phyloP scores from a whole-genome alignment of 257 asterid species.

The Catharanthus roseus region DNA sequence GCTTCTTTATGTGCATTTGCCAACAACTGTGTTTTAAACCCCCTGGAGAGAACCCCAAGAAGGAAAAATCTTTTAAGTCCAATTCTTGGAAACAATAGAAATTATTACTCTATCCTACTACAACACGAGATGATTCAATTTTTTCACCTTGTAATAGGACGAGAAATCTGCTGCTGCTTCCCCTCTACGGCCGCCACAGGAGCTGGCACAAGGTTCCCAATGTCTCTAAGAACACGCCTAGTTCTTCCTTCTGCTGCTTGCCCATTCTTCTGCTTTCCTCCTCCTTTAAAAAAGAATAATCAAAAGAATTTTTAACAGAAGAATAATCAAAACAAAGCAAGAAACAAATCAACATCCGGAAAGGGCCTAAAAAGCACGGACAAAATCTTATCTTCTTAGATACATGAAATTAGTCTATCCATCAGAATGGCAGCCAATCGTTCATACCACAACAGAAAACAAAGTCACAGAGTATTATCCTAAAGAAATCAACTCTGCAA shows the following conservation, averaged over 20 bases:
- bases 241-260: conserved; percentile 42
- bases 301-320: neutral
- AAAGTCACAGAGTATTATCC: neutral
- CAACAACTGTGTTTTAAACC: conserved; percentile 23
- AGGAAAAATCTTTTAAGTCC: neutral
- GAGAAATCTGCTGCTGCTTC: conserved; percentile 33
- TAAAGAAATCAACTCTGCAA: neutral
- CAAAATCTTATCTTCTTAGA: neutral
- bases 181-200: conserved; percentile 29
- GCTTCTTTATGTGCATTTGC: conserved; percentile 32
- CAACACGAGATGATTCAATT: too few species aligned
- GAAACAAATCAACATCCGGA: neutral
- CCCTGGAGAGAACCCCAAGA: conserved; percentile 8
- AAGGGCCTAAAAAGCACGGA: neutral
- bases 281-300: conserved; percentile 21
- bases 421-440: neutral
- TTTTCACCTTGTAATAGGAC: conserved; percentile 34
- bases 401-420: neutral
- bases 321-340: neutral
- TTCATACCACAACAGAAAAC: neutral
- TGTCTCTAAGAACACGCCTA: conserved; percentile 59
- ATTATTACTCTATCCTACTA: neutral
- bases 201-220: conserved; percentile 56
- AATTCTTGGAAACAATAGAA: neutral
- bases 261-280: conserved; percentile 44